Conservation (phyloP, 2,329 filamentous ascomycete species). For the Septoria petroselini region DNA sequence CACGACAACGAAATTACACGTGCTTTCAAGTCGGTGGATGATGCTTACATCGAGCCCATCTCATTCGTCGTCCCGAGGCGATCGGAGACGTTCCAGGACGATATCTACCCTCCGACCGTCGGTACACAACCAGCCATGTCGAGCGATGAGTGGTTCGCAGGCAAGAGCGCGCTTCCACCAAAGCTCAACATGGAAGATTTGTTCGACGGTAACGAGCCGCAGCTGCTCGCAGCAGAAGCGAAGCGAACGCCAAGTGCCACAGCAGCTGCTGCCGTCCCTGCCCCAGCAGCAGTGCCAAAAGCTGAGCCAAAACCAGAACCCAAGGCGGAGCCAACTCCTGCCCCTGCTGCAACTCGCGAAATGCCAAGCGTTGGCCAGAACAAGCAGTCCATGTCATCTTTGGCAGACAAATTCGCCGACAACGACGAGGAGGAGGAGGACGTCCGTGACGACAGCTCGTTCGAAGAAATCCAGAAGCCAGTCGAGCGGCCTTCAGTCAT, state of each 20-base stretch:
- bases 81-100: constrained; percentile 91
- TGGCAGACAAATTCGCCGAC: constrained; percentile 84
- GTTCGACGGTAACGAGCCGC: constrained; percentile 77
- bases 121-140: constrained; percentile 78
- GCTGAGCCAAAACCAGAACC: constrained; percentile 46
- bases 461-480: constrained; percentile 80
- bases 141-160: constrained; percentile 77
- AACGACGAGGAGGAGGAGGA: constrained; percentile 58
- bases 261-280: constrained; percentile 32
- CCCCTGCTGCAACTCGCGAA: constrained; percentile 41
- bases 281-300: constrained; percentile 42
- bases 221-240: constrained; percentile 69
- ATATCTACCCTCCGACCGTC: constrained; percentile 86
- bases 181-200: constrained; percentile 93
- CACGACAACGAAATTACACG: constrained; percentile 96
- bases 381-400: constrained; percentile 77
- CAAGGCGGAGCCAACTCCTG: constrained; percentile 50
- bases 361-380: constrained; percentile 75
- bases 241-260: constrained; percentile 26
- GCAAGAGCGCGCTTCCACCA: constrained; percentile 72
- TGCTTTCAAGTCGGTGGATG: constrained; percentile 95
- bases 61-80: constrained; percentile 95
- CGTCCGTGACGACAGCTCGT: constrained; percentile 69
- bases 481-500: constrained; percentile 55
- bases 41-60: constrained; percentile 89